Evolutionary conservation across 1,284 basidiomycete genomes (phyloP).

Genomic region (Xanthoconium separans): DNA sequence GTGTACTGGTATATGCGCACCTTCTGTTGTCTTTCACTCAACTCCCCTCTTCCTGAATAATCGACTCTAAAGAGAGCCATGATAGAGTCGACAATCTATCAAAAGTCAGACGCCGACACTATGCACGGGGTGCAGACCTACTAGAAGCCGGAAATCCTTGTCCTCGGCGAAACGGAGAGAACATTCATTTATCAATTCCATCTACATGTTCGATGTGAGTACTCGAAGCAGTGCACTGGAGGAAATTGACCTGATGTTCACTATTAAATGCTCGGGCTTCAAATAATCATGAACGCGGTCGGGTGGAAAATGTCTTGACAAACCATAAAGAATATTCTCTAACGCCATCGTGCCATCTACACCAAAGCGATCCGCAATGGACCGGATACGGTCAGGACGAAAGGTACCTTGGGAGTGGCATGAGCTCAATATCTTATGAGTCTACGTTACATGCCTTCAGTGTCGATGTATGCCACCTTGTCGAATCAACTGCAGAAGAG

Average conservation of each 20-base stretch:
- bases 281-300: slow-evolving; percentile 1
- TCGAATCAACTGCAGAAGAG: slow-evolving; percentile 2
- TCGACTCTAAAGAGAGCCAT: slow-evolving; percentile 96
- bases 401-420: slow-evolving; percentile 67
- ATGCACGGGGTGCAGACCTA: slow-evolving; percentile 27
- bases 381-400: slow-evolving; percentile 85
- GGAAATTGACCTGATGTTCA: slow-evolving; percentile 68
- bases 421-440: slow-evolving; percentile 5
- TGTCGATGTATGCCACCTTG: slow-evolving; percentile 90
- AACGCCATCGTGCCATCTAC: slow-evolving; percentile 85
- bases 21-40: slow-evolving; percentile 92
- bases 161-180: slow-evolving; percentile 82
- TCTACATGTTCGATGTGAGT: slow-evolving; percentile 41
- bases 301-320: slow-evolving; percentile 4
- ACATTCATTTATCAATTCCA: slow-evolving; percentile 86
- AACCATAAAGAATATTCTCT: slow-evolving; percentile 85
- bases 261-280: slow-evolving; percentile 82
- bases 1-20: slow-evolving; percentile 34
- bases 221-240: background rate
- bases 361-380: slow-evolving; percentile 89
- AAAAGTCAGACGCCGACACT: slow-evolving; percentile 12
- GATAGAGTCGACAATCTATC: slow-evolving; percentile 87
- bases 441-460: slow-evolving; percentile 59
- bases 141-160: slow-evolving; percentile 75
- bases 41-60: slow-evolving; percentile 87